Evolutionary conservation across 140 eudicot genomes (phyloP), one percentile per base, ranked within the genome.

Genomic region (Stevia rebaudiana): DNA sequence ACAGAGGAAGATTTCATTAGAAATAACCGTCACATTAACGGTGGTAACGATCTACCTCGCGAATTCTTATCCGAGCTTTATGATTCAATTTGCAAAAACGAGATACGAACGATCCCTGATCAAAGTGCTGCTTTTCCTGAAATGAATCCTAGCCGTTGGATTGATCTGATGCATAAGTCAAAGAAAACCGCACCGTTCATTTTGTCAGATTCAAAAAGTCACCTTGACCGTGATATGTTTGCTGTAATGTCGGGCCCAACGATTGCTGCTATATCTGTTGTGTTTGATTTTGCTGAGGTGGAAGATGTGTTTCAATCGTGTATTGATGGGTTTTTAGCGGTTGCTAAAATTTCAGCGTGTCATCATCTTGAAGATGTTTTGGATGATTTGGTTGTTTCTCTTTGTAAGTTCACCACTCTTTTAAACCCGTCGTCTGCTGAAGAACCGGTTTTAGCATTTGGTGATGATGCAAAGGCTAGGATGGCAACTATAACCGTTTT

Each of bases 61-160:
- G 98, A 87, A 56, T 91, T 80, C 78, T 78, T 91, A 43, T 61
- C 82, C 0, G 98, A 91, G 69, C 77, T 91, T 39, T 91, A 91
- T 43, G 80, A 80, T 60, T 82, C 95, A 3, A 91, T 87, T 74
- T 84, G 94, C 80, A 87, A 83, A 68, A 91, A 91, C 65, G 98
- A 91, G 68, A 91, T 91, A 66, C 90, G 95, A 58, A 91, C 94
- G 19, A 91, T 82, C 24, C 98, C 98, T 23, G 98, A 91, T 80
- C 95, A 87, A 78, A 88, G 85, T 52, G 81, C 91, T 28, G 92
- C 83, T 40, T 87, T 87, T 54, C 80, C 80, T 15, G 75, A 75
- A 75, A 91, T 91, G 98, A 91, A 75, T 63, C 92, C 94, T 0
- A 91, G 96, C 84, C 90, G 94, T 55, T 91, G 96, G 98, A 87